Base-by-base conservation (phyloP, 2,329 filamentous ascomycete genomes). In the Pseudogymnoascus sp. region DNA sequence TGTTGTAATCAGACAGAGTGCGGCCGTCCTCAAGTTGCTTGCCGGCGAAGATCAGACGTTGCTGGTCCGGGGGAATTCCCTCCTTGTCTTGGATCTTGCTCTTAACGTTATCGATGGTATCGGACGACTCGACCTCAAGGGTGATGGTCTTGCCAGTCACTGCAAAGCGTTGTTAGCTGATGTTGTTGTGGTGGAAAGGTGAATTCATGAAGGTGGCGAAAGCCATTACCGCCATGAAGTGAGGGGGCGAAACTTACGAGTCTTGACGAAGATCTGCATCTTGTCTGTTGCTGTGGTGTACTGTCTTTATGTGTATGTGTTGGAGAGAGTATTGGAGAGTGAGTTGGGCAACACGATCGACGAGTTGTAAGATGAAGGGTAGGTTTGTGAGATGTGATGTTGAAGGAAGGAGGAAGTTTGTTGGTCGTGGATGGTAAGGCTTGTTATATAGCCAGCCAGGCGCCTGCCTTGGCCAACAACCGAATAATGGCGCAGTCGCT, bases 181-280 rank as follows among this genome's bases (percentile, higher is more conserved):
- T 88, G 88, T 68, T 91, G 85, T 68, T 91, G 88, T 87, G 77
- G 81, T 77, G 63, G 82, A 82, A 73, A 82, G 83, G 74, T 83
- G 50, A 62, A 81, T 70, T 82, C 79, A 67, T 77, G 61, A 37
- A 18, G 23, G 28, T 67, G 66, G 65, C 46, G 60, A 40, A 59
- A 23, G 60, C 40, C 56, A 61, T 56, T 28, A 42, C 25, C 28
- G 40, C 21, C 34, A 67, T 68, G 65, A 61, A 66, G 71, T 69
- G 69, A 70, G 68, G 71, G 73, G 70, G 69, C 67, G 37, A 72
- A 88, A 88, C 89, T 84, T 82, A 91, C 89, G 85, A 72, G 92
- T 96, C 88, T 96, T 96, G 74, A 96, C 93, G 79, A 96, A 97
- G 84, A 97, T 96, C 85, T 96, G 93, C 93, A 96, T 96, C 78